These are phyloP conservation scores for Solanum paucissectum DNA, from an alignment of 257 asterid genomes.

Conservation along the genomic window DNA sequence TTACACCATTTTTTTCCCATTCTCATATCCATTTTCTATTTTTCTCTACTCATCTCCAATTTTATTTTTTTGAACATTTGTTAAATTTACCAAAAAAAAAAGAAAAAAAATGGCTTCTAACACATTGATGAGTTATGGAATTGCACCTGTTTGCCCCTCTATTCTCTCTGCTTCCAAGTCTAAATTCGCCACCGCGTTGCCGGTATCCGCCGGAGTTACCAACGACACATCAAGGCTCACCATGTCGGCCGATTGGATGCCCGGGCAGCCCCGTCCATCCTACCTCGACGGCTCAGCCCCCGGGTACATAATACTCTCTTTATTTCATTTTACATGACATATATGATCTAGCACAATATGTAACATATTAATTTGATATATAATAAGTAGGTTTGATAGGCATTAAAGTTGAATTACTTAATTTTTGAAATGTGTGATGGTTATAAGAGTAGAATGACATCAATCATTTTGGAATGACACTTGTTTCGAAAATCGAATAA, in stretches of 20 bases:
- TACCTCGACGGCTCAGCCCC: constrained; percentile 95
- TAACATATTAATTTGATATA: neutral
- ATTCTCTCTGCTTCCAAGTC: constrained; percentile 75
- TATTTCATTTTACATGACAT: neutral
- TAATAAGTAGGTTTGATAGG: neutral
- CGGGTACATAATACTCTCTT: constrained; percentile 30
- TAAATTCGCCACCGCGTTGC: constrained; percentile 31
- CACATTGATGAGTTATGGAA: constrained; percentile 66
- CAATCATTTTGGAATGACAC: neutral
- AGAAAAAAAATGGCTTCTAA: constrained; percentile 51
- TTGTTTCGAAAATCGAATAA: neutral
- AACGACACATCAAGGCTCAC: neutral
- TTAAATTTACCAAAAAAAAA: neutral
- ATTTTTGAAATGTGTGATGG: neutral
- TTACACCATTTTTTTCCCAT: neutral
- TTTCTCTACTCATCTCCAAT: neutral
- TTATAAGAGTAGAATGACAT: neutral
- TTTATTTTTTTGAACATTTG: neutral
- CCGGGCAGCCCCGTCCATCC: constrained; percentile 91
- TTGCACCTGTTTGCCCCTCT: constrained; percentile 58
- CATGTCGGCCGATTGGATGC: constrained; percentile 95
- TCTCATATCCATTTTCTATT: neutral
- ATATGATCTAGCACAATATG: neutral
- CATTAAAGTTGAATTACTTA: neutral
- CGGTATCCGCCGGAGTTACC: constrained; percentile 16